These are phyloP conservation scores for Phlyctochytrium arcticum DNA, from an alignment of 192 early-diverging fungal genomes.

Conservation along the genomic window DNA sequence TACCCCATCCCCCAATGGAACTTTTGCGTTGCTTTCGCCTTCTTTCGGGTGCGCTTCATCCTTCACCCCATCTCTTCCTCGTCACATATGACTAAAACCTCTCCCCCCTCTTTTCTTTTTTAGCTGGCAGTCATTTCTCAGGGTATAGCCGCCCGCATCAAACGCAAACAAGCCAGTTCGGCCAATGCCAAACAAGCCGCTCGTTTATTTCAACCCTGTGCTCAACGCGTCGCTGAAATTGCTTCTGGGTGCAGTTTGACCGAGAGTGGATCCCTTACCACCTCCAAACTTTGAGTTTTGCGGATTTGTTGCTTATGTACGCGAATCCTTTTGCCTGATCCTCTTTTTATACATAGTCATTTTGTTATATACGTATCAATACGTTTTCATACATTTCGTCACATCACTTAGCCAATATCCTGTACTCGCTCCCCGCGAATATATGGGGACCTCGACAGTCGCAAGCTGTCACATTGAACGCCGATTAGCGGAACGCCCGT, in stretches of 20 bases:
- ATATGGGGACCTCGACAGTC: no score
- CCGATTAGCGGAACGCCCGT: no score
- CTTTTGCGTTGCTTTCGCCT: conserved; percentile 81
- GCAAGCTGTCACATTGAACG: no score
- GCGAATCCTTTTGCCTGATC: no score
- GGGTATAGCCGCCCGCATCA: conserved; percentile 86
- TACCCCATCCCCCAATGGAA: conserved; percentile 78
- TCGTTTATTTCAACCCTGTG: conserved; percentile 22
- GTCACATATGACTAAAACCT: background rate
- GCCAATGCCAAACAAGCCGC: conserved; percentile 29
- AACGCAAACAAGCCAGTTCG: conserved; percentile 83
- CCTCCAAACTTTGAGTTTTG: background rate
- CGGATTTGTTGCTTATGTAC: no score
- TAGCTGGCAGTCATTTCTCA: conserved; percentile 75
- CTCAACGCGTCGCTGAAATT: conserved; percentile 54
- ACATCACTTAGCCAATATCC: no score
- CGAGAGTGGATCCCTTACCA: background rate
- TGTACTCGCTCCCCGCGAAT: no score
- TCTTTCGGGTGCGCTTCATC: conserved; percentile 67
- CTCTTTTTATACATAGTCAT: no score
- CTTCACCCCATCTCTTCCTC: no score
- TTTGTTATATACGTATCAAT: no score
- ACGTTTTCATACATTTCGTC: no score
- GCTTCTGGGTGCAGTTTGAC: conserved; percentile 11
- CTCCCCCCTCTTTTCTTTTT: background rate